phyloP scores from a whole-genome alignment of 2,329 filamentous ascomycete species.

The Beauveria australis region DNA sequence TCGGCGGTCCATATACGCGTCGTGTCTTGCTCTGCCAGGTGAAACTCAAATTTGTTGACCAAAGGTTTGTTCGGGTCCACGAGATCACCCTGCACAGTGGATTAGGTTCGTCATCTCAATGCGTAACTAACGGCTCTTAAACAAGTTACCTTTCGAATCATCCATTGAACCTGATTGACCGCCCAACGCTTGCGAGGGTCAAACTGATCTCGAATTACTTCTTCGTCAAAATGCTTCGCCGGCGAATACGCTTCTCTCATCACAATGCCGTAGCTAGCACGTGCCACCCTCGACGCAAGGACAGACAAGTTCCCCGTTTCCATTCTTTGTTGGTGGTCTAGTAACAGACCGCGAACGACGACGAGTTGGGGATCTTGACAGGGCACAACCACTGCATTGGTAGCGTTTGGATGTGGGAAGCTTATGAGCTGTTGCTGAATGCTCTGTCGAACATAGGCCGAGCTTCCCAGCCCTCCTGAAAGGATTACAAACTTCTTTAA shows the following conservation, averaged over 20 bases:
- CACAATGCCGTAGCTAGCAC: constrained; percentile 35
- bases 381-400: constrained; percentile 30
- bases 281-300: constrained; percentile 32
- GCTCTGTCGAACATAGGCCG: constrained; percentile 35
- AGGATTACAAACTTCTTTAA: constrained; percentile 33
- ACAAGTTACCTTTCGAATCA: constrained; percentile 28
- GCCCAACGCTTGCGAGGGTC: constrained; percentile 29
- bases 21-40: constrained; percentile 24
- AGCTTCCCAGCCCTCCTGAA: constrained; percentile 38
- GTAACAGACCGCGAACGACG: constrained; percentile 44
- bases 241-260: constrained; percentile 30
- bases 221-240: constrained; percentile 26
- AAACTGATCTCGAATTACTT: constrained; percentile 25
- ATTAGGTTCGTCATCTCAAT: background rate
- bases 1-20: constrained; percentile 29
- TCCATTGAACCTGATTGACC: constrained; percentile 34
- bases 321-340: constrained; percentile 41
- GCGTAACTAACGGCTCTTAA: no score
- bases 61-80: constrained; percentile 28
- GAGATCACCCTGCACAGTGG: constrained; percentile 26
- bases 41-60: constrained; percentile 26
- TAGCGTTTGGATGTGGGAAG: constrained; percentile 27
- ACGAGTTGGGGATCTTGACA: constrained; percentile 46
- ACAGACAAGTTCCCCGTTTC: constrained; percentile 32
- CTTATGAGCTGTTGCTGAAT: constrained; percentile 29